Base-by-base conservation (phyloP, 805 yeast genomes). In the Candida andamanensis region DNA sequence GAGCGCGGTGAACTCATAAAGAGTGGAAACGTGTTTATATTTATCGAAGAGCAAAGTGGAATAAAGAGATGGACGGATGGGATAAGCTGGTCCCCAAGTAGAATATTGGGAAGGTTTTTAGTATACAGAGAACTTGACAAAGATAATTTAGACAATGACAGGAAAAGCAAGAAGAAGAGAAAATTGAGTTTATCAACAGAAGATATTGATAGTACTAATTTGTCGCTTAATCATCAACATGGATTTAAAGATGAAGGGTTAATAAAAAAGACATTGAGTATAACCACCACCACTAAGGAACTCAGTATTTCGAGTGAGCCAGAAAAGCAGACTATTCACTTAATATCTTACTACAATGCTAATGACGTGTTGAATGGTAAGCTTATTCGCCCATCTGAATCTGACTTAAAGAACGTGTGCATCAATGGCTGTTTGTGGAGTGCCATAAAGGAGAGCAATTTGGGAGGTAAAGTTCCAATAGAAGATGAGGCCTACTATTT, bases 21-120 rank as follows among this genome's bases (percentile, higher is more conserved):
- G 33, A 78, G 86, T 7, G 96, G 96, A 0, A 76, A 78, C 44
- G 78, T 86, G 1, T 87, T 89, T 56, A 85, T 90, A 1, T 87
- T 89, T 49, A 74, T 81, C 29, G 95, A 89, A 55, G 85, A 82
- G 44, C 64, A 72, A 9, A 78, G 89, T 0, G 87, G 90, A 3
- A 87, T 89, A 39, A 84, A 83, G 52, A 68, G 97, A 37, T 89
- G 97, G 97, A 89, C 97, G 1, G 97, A 89, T 50, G 95, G 96
- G n/a, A 74, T 85, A 10, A 67, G 89, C 10, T 89, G 97, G 97
- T 78, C 89, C 2, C 95, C 97, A 0, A 81, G 94, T 2, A 67
- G 97, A 29, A 86, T 89, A 24, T 67, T 86, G 17, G 95, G 95
- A 5, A 68, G 92, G 37, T 89, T 89, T 46, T 62, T 89, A 20